These are phyloP conservation scores for Tetrapisispora arboricola DNA, from an alignment of 805 yeast genomes.

Conservation along the genomic window DNA sequence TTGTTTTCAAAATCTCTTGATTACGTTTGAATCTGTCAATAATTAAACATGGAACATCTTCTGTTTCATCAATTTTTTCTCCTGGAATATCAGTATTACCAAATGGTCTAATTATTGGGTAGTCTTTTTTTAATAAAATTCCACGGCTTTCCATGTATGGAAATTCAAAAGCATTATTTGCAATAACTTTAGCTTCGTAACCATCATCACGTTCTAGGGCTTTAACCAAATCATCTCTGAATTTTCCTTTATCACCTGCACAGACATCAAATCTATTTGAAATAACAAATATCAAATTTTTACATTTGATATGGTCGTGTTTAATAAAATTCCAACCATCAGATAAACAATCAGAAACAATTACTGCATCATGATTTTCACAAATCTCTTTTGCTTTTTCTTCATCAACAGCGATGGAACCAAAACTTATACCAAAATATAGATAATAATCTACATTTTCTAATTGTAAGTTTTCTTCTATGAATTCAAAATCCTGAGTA, in stretches of 20 bases:
- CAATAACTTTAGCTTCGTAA: constrained; percentile 4
- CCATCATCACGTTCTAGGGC: constrained; percentile 8
- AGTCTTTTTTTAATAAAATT: constrained; percentile 2
- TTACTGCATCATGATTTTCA: constrained; percentile 5
- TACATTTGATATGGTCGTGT: constrained; percentile 5
- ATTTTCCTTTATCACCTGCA: constrained; percentile 1
- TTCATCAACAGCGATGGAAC: not conserved
- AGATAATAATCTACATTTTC: constrained; percentile 8
- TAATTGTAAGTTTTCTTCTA: constrained; percentile 6
- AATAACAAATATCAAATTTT: constrained; percentile 5
- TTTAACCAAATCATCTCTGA: constrained; percentile 2
- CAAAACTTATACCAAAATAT: not conserved
- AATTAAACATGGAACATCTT: constrained; percentile 6
- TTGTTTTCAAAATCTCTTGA: constrained; percentile 1
- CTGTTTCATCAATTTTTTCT: constrained; percentile 1
- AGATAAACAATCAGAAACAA: constrained; percentile 7
- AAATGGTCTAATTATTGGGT: constrained; percentile 8
- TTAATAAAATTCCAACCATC: constrained; percentile 9
- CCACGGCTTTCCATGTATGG: constrained; percentile 4
- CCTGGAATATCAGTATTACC: constrained; percentile 4
- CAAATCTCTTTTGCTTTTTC: constrained; percentile 5
- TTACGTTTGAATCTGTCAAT: constrained; percentile 4
- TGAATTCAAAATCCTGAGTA: constrained; percentile 6
- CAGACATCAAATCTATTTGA: constrained; percentile 8
- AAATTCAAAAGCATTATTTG: constrained; percentile 6